phyloP scores from a whole-genome alignment of 2,329 filamentous ascomycete genomes.

The Aureobasidium sp. region DNA sequence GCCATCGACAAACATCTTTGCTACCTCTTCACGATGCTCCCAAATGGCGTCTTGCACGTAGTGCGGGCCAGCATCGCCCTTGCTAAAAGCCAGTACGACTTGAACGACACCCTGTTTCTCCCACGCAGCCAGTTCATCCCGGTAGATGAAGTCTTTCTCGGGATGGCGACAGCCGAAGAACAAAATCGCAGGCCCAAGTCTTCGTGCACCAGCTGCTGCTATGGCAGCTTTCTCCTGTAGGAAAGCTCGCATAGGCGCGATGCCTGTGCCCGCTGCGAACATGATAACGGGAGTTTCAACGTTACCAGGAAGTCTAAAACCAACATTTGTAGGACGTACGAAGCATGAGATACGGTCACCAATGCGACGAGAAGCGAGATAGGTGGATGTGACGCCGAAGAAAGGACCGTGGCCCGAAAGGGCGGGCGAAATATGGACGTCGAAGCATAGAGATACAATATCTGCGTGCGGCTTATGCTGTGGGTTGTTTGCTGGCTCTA shows the following conservation, averaged over 20 bases:
- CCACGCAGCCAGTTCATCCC: not conserved
- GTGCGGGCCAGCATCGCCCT: not conserved
- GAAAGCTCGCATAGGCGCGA: constrained; percentile 44
- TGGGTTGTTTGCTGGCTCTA: constrained; percentile 14
- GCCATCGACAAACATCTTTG: constrained; percentile 38
- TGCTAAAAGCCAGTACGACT: not conserved
- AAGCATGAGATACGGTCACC: constrained; percentile 25
- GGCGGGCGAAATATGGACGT: constrained; percentile 35
- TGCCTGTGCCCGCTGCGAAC: constrained; percentile 46
- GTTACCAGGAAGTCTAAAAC: constrained; percentile 41
- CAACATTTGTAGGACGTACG: constrained; percentile 35
- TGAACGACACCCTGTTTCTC: not conserved
- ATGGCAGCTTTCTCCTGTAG: constrained; percentile 36
- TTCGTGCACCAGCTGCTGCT: constrained; percentile 30
- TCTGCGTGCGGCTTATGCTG: constrained; percentile 1
- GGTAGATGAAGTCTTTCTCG: not conserved
- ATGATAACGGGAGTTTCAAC: constrained; percentile 45
- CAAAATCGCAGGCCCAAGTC: constrained; percentile 34
- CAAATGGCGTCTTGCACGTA: constrained; percentile 35
- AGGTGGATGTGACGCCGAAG: constrained; percentile 34
- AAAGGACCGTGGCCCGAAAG: constrained; percentile 21
- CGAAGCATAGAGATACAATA: constrained; percentile 52
- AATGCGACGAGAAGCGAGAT: constrained; percentile 27
- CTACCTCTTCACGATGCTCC: constrained; percentile 27
- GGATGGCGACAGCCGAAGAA: constrained; percentile 35